These are phyloP conservation scores for Cymbopogon citratus DNA, from an alignment of 176 grass and related monocot genomes.

Conservation along the genomic window DNA sequence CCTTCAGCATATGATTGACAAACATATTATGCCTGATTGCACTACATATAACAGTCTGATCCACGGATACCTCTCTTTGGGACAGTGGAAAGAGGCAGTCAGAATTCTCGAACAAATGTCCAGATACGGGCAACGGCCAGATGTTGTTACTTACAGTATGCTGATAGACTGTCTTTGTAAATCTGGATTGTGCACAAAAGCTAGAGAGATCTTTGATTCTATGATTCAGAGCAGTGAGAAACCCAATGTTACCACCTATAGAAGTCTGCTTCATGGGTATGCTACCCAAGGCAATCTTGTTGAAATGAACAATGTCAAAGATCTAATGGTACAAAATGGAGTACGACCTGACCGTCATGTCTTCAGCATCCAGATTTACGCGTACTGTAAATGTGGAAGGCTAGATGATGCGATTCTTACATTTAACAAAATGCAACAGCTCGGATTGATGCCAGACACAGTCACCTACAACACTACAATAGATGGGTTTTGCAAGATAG, in stretches of 20 bases:
- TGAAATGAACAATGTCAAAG: not conserved
- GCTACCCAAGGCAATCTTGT: not conserved
- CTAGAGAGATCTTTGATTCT: not conserved
- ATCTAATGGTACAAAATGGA: not conserved
- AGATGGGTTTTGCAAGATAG: not conserved
- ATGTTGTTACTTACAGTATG: constrained; percentile 14
- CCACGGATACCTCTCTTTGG: not conserved
- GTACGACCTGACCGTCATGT: not conserved
- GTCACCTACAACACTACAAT: not conserved
- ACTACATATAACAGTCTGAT: not conserved
- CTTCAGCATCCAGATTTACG: not conserved
- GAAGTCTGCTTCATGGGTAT: constrained; percentile 6
- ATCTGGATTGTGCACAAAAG: not conserved
- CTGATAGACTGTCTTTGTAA: constrained; percentile 15
- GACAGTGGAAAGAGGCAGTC: not conserved
- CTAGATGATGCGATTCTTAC: constrained; percentile 10
- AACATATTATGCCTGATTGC: not conserved
- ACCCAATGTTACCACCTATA: not conserved
- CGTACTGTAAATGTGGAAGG: not conserved
- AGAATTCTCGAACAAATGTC: constrained; percentile 34
- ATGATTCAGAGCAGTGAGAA: not conserved
- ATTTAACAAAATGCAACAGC: not conserved
- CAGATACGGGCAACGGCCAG: not conserved
- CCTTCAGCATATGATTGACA: not conserved
- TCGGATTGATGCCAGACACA: not conserved